These are phyloP conservation scores for Trichosanthes truncata DNA, from an alignment of 306 rosid genomes.

Conservation along the genomic window DNA sequence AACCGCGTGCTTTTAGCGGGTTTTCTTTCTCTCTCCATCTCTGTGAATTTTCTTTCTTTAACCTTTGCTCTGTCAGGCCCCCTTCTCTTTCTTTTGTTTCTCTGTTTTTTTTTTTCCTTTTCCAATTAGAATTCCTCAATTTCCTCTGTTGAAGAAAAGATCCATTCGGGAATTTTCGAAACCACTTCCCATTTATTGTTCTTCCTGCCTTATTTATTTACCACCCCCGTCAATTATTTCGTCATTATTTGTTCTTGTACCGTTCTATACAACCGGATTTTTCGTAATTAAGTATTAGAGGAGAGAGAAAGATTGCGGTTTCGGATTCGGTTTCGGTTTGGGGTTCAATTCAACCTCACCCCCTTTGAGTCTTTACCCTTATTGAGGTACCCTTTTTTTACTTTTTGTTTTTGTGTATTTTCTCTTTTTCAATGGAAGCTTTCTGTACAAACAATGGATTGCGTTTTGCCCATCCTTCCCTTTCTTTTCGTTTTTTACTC, in stretches of 20 bases:
- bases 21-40: background rate
- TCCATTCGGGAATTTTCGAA: background rate
- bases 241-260: background rate
- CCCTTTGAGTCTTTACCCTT: constrained; percentile 15
- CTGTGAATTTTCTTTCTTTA: background rate
- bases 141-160: background rate
- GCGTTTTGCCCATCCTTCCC: background rate
- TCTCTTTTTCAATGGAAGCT: background rate
- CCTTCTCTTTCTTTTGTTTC: background rate
- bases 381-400: constrained; percentile 10
- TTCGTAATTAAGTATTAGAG: background rate
- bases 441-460: constrained; percentile 2
- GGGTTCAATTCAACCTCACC: constrained; percentile 1
- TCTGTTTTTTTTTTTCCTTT: background rate
- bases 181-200: background rate
- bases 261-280: background rate
- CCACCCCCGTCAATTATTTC: background rate
- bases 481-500: background rate
- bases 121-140: background rate
- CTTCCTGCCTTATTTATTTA: background rate
- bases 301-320: background rate
- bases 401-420: background rate
- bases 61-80: background rate
- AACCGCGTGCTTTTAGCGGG: constrained; percentile 17
- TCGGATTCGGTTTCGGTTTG: background rate